phyloP scores from a whole-genome alignment of 768 basidiomycete genomes.

The Pluteus cervinus region DNA sequence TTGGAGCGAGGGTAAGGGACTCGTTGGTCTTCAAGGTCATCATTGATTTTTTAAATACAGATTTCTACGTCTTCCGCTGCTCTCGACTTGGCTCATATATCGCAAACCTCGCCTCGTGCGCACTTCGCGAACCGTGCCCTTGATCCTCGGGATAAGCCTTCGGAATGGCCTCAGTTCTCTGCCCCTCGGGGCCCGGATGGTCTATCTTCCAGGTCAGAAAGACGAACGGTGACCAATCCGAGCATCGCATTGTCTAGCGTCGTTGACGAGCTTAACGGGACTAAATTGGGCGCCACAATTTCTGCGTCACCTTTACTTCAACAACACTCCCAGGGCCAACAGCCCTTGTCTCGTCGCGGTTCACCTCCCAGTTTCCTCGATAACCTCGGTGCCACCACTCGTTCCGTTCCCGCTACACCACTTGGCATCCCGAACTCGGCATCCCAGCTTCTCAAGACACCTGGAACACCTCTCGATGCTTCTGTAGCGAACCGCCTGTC shows the following conservation, averaged over 20 bases:
- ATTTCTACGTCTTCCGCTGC: constrained; percentile 88
- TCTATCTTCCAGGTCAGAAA: constrained; percentile 46
- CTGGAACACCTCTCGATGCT: constrained; percentile 61
- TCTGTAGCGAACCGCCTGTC: constrained; percentile 56
- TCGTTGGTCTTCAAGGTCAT: constrained; percentile 1
- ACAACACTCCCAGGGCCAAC: constrained; percentile 53
- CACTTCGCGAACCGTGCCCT: constrained; percentile 48
- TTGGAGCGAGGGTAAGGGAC: constrained; percentile 53
- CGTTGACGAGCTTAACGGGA: constrained; percentile 39
- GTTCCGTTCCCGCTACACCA: constrained; percentile 83
- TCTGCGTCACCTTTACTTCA: constrained; percentile 63
- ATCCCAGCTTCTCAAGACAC: constrained; percentile 54
- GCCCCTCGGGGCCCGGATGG: constrained; percentile 60
- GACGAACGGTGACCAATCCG: constrained; percentile 73
- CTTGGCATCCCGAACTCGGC: constrained; percentile 48
- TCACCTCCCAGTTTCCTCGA: constrained; percentile 69
- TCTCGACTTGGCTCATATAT: constrained; percentile 85
- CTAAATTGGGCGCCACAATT: constrained; percentile 37
- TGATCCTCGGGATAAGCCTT: constrained; percentile 65
- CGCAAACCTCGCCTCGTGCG: constrained; percentile 70
- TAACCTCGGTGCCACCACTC: constrained; percentile 51
- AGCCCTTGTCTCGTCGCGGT: constrained; percentile 61
- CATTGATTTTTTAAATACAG: constrained; percentile 24
- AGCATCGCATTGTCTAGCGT: constrained; percentile 57
- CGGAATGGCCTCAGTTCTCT: constrained; percentile 93